Evolutionary conservation across 208 protist genomes (phyloP), one percentile per base, ranked within the genome.

Genomic region (Leishmania tropica): DNA sequence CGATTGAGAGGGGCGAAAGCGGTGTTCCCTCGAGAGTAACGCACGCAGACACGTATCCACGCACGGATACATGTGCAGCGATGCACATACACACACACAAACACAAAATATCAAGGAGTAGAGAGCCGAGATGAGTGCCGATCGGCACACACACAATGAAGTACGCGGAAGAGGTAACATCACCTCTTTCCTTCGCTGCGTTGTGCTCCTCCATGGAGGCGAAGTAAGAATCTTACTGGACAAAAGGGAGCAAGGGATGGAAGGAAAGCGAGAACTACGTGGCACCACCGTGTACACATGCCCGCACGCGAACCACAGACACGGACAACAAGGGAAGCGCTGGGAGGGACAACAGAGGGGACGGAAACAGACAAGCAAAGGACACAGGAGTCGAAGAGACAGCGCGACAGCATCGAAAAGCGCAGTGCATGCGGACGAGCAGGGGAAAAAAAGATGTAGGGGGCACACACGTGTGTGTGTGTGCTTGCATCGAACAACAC

Each of bases 111-210:
- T 71, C 3, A 19, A 47, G 37, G 65, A 71, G 65, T 47, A 3
- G 6, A 71, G 31, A 31, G 72, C 10, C 37, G n/a, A 65, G 42
- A 48, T 10, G 76, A 37, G 79, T 6, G 68, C 24, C 79, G 51
- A 48, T 47, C 35, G 77, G 56, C 56, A 60, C 28, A 53, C 35
- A 35, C 37, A 40, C 73, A 47, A 64, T 74, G 51, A 83, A 80
- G 82, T 3, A 45, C 64, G 77, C 42, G 71, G 83, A 77, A 62
- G 78, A 31, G 21, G 47, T 31, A 45, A 35, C 35, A 48, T 28
- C 3, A 19, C 56, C 28, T 58, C 54, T 7, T 1, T 21, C 15
- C 21, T 51, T 68, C 24, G 31, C 42, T 79, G 28, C 24, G 51
- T 45, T 51, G 8, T 40, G 15, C 7, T 21, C n/a, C 65, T 70